These are phyloP conservation scores for Euclidium syriacum DNA, from an alignment of 345 rosid genomes.

Conservation along the genomic window DNA sequence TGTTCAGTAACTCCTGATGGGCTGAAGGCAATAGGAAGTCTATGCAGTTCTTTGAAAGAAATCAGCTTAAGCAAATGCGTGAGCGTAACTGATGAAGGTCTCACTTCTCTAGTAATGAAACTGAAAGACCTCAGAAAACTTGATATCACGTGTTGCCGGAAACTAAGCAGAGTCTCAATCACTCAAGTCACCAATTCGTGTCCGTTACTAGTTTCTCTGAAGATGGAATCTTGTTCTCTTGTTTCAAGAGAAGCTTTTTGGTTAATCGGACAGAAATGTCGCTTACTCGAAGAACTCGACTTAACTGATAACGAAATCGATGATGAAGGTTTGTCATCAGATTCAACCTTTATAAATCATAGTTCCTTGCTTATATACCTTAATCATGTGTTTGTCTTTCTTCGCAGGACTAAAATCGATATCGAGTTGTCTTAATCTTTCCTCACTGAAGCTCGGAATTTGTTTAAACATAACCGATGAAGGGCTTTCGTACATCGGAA, in stretches of 20 bases:
- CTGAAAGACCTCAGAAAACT: constrained; percentile 37
- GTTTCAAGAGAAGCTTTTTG: constrained; percentile 42
- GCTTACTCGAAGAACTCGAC: constrained; percentile 40
- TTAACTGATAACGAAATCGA: constrained; percentile 41
- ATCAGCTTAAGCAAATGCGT: constrained; percentile 42
- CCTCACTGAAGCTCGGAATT: constrained; percentile 41
- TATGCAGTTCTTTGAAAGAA: constrained; percentile 31
- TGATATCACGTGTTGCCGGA: constrained; percentile 47
- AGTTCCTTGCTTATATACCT: neutral
- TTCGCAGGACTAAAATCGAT: constrained; percentile 38
- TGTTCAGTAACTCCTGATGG: constrained; percentile 38
- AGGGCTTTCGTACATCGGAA: constrained; percentile 38
- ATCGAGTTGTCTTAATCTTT: constrained; percentile 33
- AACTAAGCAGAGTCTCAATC: constrained; percentile 35
- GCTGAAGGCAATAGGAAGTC: constrained; percentile 34
- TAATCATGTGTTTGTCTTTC: neutral
- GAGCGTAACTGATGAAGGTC: constrained; percentile 39
- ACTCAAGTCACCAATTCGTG: constrained; percentile 37
- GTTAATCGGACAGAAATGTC: constrained; percentile 42
- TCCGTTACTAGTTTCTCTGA: constrained; percentile 36
- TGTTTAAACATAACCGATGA: constrained; percentile 38
- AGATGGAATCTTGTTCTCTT: constrained; percentile 48
- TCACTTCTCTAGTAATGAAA: constrained; percentile 31
- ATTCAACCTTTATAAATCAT: neutral
- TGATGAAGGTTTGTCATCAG: constrained; percentile 34